Evolutionary conservation across 495 filamentous ascomycete genomes (phyloP), one percentile per base, ranked within the genome.

Genomic region (Peziza echinospora): DNA sequence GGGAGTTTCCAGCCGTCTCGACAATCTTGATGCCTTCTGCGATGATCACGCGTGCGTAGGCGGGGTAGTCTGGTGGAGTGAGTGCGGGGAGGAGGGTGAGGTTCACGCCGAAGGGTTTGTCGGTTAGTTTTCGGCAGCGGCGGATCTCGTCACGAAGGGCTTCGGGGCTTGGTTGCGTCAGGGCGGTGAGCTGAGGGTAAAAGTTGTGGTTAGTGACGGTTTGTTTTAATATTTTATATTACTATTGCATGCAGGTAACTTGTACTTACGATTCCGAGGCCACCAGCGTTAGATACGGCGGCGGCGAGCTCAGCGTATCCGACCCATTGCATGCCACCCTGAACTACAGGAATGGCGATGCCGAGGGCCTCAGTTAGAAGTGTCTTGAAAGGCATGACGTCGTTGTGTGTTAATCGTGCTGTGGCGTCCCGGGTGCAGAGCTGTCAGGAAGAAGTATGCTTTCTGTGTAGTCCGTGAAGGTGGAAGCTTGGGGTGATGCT

Each of bases 281-380:
- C 89, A 46, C 89, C 89, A 10, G 89, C 89, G 61, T 93, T 97
- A 64, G 77, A 86, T 51, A 97, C 89, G 40, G 89, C 89, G 52
- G 80, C 73, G 47, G 85, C 87, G 58, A 97, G 72, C 64, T 93
- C 87, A 41, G 87, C 87, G 60, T 84, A 55, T 19, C 53, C 60
- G 42, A 68, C 75, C 77, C 77, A 82, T 73, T 93, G 85, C 84
- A 93, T 94, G 47, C 89, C 89, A 60, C 89, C 89, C 70, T 97
- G 89, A 41, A 97, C 83, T n/a, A 97, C 70, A 48, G 89, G 89
- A 53, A 94, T 66, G 57, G 72, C 70, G 60, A 96, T 96, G 54
- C 87, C 86, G 57, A 96, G 75, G 50, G 78, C 78, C 58, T 82
- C 71, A 41, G 87, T 96, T 45, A 96, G 70, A 49, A 79, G 80